Evolutionary conservation across 257 asterid species (phyloP).

Genomic region (Fraxinus anomala): DNA sequence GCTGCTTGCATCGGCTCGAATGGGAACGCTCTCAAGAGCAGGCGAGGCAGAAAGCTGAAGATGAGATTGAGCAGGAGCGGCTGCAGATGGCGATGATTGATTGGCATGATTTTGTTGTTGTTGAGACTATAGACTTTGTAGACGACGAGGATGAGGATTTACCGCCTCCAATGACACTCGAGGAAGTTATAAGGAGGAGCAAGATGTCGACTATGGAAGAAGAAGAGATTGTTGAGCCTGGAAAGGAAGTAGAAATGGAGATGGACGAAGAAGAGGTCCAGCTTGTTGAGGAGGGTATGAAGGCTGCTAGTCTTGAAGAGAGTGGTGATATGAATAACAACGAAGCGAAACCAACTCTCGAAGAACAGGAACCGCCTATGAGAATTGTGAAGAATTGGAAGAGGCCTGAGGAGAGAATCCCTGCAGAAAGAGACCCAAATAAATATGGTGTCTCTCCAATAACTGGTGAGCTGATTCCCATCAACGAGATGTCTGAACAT

Average conservation of each 20-base stretch:
- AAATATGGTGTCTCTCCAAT: constrained; percentile 83
- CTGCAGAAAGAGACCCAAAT: constrained; percentile 82
- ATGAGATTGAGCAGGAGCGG: constrained; percentile 88
- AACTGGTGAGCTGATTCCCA: constrained; percentile 79
- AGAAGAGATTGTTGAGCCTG: constrained; percentile 79
- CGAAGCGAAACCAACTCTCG: constrained; percentile 47
- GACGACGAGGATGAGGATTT: constrained; percentile 96
- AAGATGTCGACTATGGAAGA: constrained; percentile 70
- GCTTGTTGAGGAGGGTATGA: constrained; percentile 93
- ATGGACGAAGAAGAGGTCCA: constrained; percentile 98
- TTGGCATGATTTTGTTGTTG: constrained; percentile 98
- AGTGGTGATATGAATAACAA: constrained; percentile 46
- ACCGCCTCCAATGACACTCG: constrained; percentile 94
- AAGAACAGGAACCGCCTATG: constrained; percentile 84
- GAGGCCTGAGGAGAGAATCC: constrained; percentile 90
- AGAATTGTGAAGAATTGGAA: constrained; percentile 90
- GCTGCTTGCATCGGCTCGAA: constrained; percentile 84
- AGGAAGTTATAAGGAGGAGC: constrained; percentile 96
- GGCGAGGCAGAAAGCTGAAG: constrained; percentile 94
- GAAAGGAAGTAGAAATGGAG: constrained; percentile 94
- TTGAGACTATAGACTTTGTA: constrained; percentile 86
- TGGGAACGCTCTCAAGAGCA: constrained; percentile 96
- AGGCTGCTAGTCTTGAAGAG: constrained; percentile 80
- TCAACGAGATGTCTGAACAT: constrained; percentile 94
- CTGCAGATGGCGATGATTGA: constrained; percentile 92